A percentile compares a stretch with the other conserved stretches of the same genome.
phyloP scores from a whole-genome alignment of 2,329 filamentous ascomycete species.

The Ceratocystis diversiconidia region DNA sequence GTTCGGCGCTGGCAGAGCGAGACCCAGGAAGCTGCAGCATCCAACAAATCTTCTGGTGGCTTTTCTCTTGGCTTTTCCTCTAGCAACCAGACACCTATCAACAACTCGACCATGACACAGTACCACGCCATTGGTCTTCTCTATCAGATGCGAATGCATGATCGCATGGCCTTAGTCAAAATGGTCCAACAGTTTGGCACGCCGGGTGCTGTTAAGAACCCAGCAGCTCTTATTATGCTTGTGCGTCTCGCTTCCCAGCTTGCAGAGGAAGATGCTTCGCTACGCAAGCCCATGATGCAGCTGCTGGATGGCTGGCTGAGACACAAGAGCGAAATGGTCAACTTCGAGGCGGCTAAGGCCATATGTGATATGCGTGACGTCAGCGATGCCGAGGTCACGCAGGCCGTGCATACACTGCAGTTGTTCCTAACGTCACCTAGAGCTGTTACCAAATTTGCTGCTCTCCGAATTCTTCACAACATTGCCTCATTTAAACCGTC shows the following conservation, averaged over 20 bases:
- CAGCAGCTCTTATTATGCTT: constrained; percentile 80
- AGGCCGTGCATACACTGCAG: constrained; percentile 89
- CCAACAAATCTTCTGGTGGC: constrained; percentile 72
- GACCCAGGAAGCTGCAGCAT: constrained; percentile 89
- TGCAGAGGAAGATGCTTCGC: constrained; percentile 77
- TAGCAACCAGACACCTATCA: constrained; percentile 60
- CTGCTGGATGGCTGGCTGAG: constrained; percentile 90
- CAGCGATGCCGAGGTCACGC: constrained; percentile 76
- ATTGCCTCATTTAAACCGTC: constrained; percentile 94
- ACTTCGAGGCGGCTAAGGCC: constrained; percentile 96
- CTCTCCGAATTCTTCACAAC: constrained; percentile 88
- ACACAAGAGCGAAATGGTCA: constrained; percentile 99
- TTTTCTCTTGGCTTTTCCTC: constrained; percentile 87
- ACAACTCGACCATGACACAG: constrained; percentile 94
- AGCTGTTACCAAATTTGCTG: constrained; percentile 92
- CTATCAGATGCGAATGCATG: constrained; percentile 95
- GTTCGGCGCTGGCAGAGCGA: constrained; percentile 97
- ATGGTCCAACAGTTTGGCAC: constrained; percentile 99
- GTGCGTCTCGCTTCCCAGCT: constrained; percentile 86
- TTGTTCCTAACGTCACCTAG: constrained; percentile 92
- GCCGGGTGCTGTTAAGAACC: constrained; percentile 85
- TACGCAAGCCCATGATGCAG: constrained; percentile 93
- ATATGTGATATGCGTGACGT: constrained; percentile 92
- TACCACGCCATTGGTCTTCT: constrained; percentile 96
- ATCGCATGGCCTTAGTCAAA: constrained; percentile 96